Percentiles rank a stretch among this genome's conserved stretches.
phyloP scores from a whole-genome alignment of 2,329 filamentous ascomycete species.

The Fusarium miscanthi region DNA sequence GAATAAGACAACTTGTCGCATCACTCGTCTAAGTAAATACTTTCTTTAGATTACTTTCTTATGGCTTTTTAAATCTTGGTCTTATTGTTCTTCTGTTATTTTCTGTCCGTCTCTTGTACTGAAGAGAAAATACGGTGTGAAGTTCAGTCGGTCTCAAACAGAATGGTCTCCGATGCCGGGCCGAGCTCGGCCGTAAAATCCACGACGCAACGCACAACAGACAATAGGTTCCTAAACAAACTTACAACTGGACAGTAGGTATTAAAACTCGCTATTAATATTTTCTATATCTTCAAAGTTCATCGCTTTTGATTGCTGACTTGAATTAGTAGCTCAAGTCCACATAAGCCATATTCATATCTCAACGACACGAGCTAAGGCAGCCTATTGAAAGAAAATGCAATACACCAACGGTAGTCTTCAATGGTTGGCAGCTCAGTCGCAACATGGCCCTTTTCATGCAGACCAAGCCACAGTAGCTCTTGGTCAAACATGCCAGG shows the following conservation, averaged over 20 bases:
- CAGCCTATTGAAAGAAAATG: rapidly evolving
- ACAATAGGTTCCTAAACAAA: too few species aligned
- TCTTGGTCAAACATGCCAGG: rapidly evolving
- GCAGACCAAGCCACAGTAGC: rapidly evolving
- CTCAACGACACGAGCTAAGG: rapidly evolving
- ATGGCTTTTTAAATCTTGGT: too few species aligned
- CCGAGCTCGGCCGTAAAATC: slow-evolving; percentile 10
- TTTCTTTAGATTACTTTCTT: too few species aligned
- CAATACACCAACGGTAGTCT: too few species aligned
- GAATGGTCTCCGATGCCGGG: slow-evolving; percentile 6
- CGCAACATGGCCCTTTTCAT: neutral
- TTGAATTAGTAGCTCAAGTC: neutral
- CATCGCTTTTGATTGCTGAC: rapidly evolving
- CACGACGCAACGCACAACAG: too few species aligned
- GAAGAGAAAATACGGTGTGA: neutral
- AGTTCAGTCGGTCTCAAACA: rapidly evolving
- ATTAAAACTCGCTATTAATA: too few species aligned
- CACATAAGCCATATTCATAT: rapidly evolving
- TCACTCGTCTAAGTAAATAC: too few species aligned
- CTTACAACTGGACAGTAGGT: neutral
- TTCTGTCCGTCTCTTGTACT: rapidly evolving
- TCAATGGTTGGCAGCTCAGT: rapidly evolving
- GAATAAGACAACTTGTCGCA: neutral
- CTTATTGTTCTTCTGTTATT: too few species aligned
- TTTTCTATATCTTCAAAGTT: rapidly evolving